phyloP scores from a whole-genome alignment of 257 asterid genomes.

The Nicotiana noctiflora region DNA sequence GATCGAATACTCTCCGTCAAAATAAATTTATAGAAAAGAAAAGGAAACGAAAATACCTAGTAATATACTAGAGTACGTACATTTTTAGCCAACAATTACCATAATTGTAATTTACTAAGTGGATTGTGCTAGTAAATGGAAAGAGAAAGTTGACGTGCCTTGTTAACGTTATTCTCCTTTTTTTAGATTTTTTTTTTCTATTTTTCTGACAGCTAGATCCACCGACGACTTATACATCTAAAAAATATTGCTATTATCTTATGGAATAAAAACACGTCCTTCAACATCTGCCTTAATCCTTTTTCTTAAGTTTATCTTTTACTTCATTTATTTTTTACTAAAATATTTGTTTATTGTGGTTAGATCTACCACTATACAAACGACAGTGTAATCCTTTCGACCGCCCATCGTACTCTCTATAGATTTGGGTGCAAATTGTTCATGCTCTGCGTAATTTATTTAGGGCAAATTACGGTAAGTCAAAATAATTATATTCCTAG shows the following conservation, averaged over 20 bases:
- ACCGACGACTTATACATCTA: constrained; percentile 14
- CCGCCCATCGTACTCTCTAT: not conserved
- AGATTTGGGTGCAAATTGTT: not conserved
- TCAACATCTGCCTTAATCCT: constrained; percentile 12
- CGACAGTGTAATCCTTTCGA: not conserved
- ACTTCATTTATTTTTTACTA: not conserved
- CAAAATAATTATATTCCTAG: too few species aligned
- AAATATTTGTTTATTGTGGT: not conserved
- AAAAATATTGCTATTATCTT: not conserved
- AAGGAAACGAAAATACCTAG: too few species aligned
- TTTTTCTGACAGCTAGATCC: constrained; percentile 11
- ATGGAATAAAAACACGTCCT: constrained; percentile 7
- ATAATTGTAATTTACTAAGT: not conserved
- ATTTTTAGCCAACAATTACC: not conserved
- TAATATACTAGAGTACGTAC: not conserved
- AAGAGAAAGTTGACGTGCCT: not conserved
- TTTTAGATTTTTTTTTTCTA: not conserved
- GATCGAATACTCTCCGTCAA: too few species aligned
- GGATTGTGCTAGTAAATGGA: not conserved
- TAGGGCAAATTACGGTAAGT: too few species aligned
- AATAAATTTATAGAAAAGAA: too few species aligned
- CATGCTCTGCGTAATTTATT: not conserved
- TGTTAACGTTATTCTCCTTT: not conserved
- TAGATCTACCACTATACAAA: not conserved
- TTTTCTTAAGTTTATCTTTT: constrained; percentile 1